These are phyloP conservation scores for Saccharomyces hybrid DNA, from an alignment of 1,139 yeast genomes.

Conservation along the genomic window DNA sequence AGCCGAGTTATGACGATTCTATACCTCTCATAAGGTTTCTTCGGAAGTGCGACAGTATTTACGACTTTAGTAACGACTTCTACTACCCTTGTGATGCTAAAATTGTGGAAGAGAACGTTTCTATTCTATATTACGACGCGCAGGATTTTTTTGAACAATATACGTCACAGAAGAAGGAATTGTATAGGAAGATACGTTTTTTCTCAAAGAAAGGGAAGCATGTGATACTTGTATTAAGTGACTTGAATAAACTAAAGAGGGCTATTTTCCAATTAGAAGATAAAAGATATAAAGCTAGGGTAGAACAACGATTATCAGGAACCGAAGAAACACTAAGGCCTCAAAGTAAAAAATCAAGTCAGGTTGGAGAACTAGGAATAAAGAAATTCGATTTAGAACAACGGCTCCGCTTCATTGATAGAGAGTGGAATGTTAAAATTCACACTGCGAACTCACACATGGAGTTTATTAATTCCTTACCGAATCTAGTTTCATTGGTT, in stretches of 20 bases:
- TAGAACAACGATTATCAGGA: constrained; percentile 11
- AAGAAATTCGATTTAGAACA: constrained; percentile 17
- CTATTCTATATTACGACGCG: constrained; percentile 42
- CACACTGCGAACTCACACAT: constrained; percentile 27
- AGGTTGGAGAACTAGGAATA: constrained; percentile 13
- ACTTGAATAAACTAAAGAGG: constrained; percentile 39
- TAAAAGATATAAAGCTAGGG: constrained; percentile 38
- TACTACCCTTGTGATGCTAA: constrained; percentile 46
- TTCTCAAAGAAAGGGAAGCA: constrained; percentile 24
- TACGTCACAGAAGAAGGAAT: constrained; percentile 25
- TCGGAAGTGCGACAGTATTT: constrained; percentile 34
- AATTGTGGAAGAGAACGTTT: constrained; percentile 37
- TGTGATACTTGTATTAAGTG: constrained; percentile 42
- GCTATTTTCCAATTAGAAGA: constrained; percentile 42
- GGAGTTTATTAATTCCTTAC: constrained; percentile 49
- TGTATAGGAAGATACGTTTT: constrained; percentile 15
- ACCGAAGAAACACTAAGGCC: constrained; percentile 13
- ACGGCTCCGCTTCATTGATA: constrained; percentile 20
- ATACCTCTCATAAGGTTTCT: constrained; percentile 31
- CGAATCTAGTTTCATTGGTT: constrained; percentile 49
- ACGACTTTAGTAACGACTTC: constrained; percentile 39
- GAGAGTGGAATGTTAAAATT: constrained; percentile 22
- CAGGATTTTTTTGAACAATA: constrained; percentile 37
- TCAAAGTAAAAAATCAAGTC: constrained; percentile 7
- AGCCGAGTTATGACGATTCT: constrained; percentile 17